Base-by-base conservation (phyloP, 768 basidiomycete genomes). In the Suillus tomentosus region DNA sequence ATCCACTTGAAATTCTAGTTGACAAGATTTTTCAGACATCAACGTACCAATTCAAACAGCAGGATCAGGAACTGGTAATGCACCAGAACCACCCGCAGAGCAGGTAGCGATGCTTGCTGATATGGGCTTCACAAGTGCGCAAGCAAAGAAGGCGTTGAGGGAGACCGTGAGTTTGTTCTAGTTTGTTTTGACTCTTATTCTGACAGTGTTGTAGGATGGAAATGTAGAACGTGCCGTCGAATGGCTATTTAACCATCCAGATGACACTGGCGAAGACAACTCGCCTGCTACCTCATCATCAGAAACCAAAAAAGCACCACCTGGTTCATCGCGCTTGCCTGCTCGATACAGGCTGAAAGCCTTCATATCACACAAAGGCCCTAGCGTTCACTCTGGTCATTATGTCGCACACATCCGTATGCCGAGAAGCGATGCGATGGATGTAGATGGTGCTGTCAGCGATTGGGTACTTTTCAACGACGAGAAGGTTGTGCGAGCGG, bases 351-450 rank as follows among this genome's bases (percentile, higher is more conserved):
- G 80, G 36, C 84, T 99, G 36, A 92, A 95, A 72, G 95, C 93
- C 10, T 99, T 99, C 79, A 88, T 99, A 71, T 97, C 95, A 58
- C 96, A 99, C 81, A 99, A 97, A 71, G 96, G 96, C 0, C 92
- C 93, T 0, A 95, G 93, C 0, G 94, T 96, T 31, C 96, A 98
- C 72, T 96, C 94, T 0, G 96, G 91, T 0, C 96, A 95, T 70
- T 96, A 97, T 70, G 93, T 96, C 14, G 92, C 92, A 31, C 93
- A 96, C 71, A 82, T 94, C 37, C 79, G 83, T 61, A 56, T 69
- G 66, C 63, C 66, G 37, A 55, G 31, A 10, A 48, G 54, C 4
- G 67, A 67, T 31, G 68, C 68, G 31, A 79, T 80, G 66, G 76
- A 78, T 22, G 68, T 69, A 17, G 72, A 70, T 61, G 63, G 59